These are phyloP conservation scores for Blepharisma japonicum DNA, from an alignment of 73 alveolate species.

Conservation along the genomic window DNA sequence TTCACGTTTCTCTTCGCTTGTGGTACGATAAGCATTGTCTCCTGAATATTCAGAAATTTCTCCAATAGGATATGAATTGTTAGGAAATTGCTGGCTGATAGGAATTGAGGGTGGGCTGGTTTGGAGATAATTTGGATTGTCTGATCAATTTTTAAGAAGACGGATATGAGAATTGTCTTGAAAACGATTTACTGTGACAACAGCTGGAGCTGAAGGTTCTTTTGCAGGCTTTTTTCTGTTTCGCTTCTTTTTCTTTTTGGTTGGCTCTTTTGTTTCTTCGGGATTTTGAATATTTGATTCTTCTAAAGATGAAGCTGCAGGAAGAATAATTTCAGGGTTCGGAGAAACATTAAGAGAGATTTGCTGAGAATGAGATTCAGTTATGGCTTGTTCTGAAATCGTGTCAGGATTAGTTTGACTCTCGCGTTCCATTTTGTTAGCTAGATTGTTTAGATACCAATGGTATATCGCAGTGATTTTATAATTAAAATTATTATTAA, in stretches of 20 bases:
- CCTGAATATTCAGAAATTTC: constrained; percentile 74
- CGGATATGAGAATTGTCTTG: constrained; percentile 81
- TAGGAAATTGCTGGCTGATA: constrained; percentile 77
- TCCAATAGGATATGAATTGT: constrained; percentile 79
- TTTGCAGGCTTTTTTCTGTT: constrained; percentile 48
- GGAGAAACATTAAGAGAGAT: constrained; percentile 63
- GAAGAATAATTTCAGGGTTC: constrained; percentile 67
- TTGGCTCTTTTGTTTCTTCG: constrained; percentile 35
- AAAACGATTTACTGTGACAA: not conserved
- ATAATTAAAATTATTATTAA: no score
- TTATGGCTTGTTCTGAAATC: constrained; percentile 69
- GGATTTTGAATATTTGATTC: constrained; percentile 47
- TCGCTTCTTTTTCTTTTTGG: constrained; percentile 73
- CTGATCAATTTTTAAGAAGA: constrained; percentile 70
- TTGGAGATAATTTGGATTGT: constrained; percentile 61
- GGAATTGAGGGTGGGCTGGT: constrained; percentile 94
- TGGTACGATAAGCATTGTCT: constrained; percentile 54
- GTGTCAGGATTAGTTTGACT: constrained; percentile 66
- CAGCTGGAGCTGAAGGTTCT: constrained; percentile 40
- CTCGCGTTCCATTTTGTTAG: constrained; percentile 49
- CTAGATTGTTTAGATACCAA: no score
- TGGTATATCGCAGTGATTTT: no score
- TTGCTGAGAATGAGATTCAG: constrained; percentile 80
- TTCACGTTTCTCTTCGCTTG: constrained; percentile 80
- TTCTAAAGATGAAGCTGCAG: constrained; percentile 80